phyloP scores from a whole-genome alignment of 345 rosid species.

The Orychophragmus violaceus region DNA sequence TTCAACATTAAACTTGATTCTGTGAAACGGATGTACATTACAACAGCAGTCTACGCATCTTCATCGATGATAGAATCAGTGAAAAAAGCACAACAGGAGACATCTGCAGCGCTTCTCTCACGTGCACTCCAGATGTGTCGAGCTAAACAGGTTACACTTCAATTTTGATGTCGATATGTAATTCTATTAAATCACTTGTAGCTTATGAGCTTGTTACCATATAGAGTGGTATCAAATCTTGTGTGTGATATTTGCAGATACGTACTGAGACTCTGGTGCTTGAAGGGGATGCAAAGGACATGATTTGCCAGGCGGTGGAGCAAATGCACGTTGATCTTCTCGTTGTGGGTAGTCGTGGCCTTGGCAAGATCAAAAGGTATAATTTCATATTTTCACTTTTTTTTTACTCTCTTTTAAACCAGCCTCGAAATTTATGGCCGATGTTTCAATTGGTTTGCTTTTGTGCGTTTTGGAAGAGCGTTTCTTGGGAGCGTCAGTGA shows the following conservation, averaged over 20 bases:
- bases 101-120: slow-evolving; percentile 26
- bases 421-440: neutral
- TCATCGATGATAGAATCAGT: slow-evolving; percentile 22
- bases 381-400: neutral
- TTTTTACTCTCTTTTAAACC: neutral
- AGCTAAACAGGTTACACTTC: slow-evolving; percentile 22
- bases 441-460: neutral
- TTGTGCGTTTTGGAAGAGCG: slow-evolving; percentile 40
- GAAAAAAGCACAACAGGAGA: slow-evolving; percentile 30
- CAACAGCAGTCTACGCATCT: slow-evolving; percentile 33
- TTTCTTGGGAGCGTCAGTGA: slow-evolving; percentile 80
- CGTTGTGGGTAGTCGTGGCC: slow-evolving; percentile 40
- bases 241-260: slow-evolving; percentile 15
- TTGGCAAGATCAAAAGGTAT: slow-evolving; percentile 36
- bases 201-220: too few relatives aligned
- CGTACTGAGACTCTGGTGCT: slow-evolving; percentile 28
- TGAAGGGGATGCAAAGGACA: slow-evolving; percentile 34
- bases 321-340: slow-evolving; percentile 35
- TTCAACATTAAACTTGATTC: too few relatives aligned
- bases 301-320: slow-evolving; percentile 32
- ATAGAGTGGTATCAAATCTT: neutral
- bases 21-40: neutral
- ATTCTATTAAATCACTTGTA: too few relatives aligned
- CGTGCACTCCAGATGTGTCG: slow-evolving; percentile 33
- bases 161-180: neutral